These are phyloP conservation scores for Aspergillus uvarum DNA, from an alignment of 2,329 filamentous ascomycete species.

Conservation along the genomic window DNA sequence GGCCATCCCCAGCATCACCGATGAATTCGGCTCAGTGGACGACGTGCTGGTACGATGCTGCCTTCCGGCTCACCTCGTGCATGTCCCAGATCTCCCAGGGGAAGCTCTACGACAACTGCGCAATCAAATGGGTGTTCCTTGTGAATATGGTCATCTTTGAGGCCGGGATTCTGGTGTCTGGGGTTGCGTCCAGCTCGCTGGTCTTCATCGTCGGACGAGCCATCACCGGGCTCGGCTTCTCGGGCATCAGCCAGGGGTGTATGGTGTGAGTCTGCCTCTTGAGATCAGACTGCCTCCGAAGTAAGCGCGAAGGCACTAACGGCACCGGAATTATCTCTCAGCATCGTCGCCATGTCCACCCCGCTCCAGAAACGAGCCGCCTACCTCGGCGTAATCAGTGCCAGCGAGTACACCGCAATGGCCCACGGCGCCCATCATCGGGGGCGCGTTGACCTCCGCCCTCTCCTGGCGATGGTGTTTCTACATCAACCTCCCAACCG, in stretches of 20 bases:
- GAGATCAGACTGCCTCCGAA: too few relatives aligned
- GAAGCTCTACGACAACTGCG: neutral
- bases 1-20: neutral
- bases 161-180: neutral
- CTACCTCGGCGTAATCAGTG: neutral
- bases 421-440: neutral
- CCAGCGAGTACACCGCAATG: slow-evolving; percentile 4
- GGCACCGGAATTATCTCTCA: neutral
- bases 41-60: slow-evolving; percentile 4
- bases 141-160: neutral
- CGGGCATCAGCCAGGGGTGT: slow-evolving; percentile 1
- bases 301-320: neutral
- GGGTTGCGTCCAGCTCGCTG: neutral
- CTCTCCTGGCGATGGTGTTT: slow-evolving; percentile 4
- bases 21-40: neutral
- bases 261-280: neutral
- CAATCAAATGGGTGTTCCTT: neutral
- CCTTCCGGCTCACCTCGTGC: neutral
- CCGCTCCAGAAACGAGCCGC: neutral
- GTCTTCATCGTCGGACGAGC: slow-evolving; percentile 1
- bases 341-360: neutral
- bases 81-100: slow-evolving; percentile 1
- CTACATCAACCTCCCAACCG: neutral
- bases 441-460: neutral
- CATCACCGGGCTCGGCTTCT: neutral